A percentile compares a stretch with the other conserved stretches of the same genome.
phyloP scores from a whole-genome alignment of 1,139 yeast species.

The Taphrina flavorubra region DNA sequence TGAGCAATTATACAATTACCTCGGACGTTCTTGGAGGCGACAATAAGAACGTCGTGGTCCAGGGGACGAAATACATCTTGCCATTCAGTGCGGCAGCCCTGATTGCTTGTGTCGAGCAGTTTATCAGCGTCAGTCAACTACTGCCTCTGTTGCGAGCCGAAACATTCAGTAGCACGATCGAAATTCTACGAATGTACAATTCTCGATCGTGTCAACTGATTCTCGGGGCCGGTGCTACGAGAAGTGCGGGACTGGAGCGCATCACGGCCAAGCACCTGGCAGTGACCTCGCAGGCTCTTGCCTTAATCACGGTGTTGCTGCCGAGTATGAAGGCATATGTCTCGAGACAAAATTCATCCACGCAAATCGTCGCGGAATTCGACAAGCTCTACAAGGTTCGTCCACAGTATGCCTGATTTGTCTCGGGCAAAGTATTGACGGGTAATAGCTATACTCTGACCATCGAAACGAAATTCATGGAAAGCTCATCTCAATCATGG shows the following conservation, averaged over 20 bases:
- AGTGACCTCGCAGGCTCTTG: conserved; percentile 66
- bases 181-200: conserved; percentile 62
- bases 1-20: conserved; percentile 13
- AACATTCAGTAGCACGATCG: conserved; percentile 55
- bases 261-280: conserved; percentile 78
- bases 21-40: conserved; percentile 3
- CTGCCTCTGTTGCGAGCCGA: conserved; percentile 57
- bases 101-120: conserved; percentile 54
- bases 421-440: too few relatives aligned
- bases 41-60: conserved; percentile 11
- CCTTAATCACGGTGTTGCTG: conserved; percentile 54
- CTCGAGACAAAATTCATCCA: conserved; percentile 34
- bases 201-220: conserved; percentile 67
- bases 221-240: conserved; percentile 77
- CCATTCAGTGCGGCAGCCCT: conserved; percentile 34
- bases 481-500: conserved; percentile 72
- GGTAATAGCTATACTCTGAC: conserved; percentile 55
- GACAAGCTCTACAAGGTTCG: conserved; percentile 49
- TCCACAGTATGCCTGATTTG: conserved; percentile 18
- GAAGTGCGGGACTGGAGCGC: conserved; percentile 74
- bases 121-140: conserved; percentile 50
- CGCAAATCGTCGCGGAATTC: conserved; percentile 54
- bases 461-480: conserved; percentile 71
- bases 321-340: conserved; percentile 52
- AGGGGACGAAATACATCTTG: conserved; percentile 11